Evolutionary conservation across 164 flowering plant genomes (phyloP), one percentile per base, ranked within the genome.

Genomic region (Berberis thunbergii): DNA sequence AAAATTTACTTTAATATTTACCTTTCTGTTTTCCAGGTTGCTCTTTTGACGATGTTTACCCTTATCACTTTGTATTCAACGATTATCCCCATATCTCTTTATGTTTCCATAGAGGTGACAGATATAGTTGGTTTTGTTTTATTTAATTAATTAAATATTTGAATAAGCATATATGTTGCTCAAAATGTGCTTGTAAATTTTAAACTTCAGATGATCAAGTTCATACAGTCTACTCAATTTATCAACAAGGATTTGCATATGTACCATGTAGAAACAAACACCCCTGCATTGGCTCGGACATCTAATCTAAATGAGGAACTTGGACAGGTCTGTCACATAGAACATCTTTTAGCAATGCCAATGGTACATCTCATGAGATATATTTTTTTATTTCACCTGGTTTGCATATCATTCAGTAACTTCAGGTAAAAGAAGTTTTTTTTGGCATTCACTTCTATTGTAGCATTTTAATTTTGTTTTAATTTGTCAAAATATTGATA

Each of bases 281-380:
- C 97, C 62, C 93, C 99, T 64, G 99, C 99, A 54, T 70, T 80
- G 74, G 99, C 99, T 53, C 84, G 99, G 49, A 94, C 99, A 44
- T 94, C 98, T 60, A 94, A 94, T 78, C 77, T 26, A 26, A 26
- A 26, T 26, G 26, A 26, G 26, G 26, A 26, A 26, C 26, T 26
- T 26, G 26, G 26, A 57, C 97, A 91, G 97, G 99, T 94, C 74
- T 44, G 44, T 26, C 26, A 26, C 26, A 26, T 26, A 26, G 26
- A 26, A 26, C 26, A 26, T 26, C 26, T 26, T 26, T 26, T 26
- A 26, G 26, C 26, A 26, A 0, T 26, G 26, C 26, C 26, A 26
- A 26, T 26, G 26, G 26, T 26, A 26, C 26, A 26, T 26, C 26
- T 26, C 26, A 26, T 26, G 26, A 26, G 0, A 26, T 26, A 26